Base-by-base conservation (phyloP, 2,329 filamentous ascomycete species). In the Scedosporium minutisporum region DNA sequence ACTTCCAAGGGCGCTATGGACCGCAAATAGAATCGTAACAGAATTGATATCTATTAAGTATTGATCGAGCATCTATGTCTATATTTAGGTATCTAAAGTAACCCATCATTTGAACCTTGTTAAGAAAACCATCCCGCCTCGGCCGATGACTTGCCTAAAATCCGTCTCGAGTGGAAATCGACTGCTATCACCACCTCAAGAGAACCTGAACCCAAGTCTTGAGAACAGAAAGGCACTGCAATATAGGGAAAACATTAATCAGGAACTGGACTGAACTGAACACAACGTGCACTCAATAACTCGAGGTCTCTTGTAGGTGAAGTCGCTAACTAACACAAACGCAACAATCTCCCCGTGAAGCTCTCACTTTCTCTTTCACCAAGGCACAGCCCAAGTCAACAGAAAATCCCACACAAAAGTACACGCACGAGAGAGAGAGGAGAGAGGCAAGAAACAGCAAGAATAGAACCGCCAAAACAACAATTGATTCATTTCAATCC, bases 391-490 rank as follows among this genome's bases (percentile, higher is more conserved):
- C 10, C 38, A 38, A 61, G 62, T 57, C n/a, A 18, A 60, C 62
- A 57, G 21, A n/a, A 58, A 23, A 12, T 16, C n/a, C 14, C 16
- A 14, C 44, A 62, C 18, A 58, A 25, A 41, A 60, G 57, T 23
- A 63, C 60, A 64, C 55, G 44, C 53, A 41, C 29, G 60, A 59
- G 41, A 59, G 44, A 63, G 48, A 33, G 29, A 29, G 27, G 27
- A 29, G 29, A 25, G 6, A 25, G 23, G 27, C 53, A 58, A 42
- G 55, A 61, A 53, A 60, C 58, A 63, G 62, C 63, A 61, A 48
- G 61, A 62, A 64, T 62, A 57, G 51, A 63, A 64, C 61, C 64
- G 64, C 64, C 64, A 64, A 63, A 61, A 58, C 21, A 23, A 59
- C 33, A 62, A 62, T 60, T 29, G 51, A 55, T 55, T 25, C 57